Base-by-base conservation (phyloP, 345 rosid species). In the Bruguiera parviflora region DNA sequence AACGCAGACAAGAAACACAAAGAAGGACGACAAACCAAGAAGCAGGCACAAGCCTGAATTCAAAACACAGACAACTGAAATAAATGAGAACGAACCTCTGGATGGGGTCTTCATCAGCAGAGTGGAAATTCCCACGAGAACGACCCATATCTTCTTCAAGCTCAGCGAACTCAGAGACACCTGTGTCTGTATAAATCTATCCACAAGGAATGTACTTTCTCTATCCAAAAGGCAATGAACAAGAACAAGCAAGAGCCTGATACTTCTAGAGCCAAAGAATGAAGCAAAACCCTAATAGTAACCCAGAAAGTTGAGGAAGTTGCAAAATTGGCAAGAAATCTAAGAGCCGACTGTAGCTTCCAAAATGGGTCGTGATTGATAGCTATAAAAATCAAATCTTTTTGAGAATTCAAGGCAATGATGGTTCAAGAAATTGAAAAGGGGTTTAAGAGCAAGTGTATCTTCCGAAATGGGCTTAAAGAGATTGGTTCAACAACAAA, bases 91-190 rank as follows among this genome's bases (percentile, higher is more conserved):
- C 70, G 58, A 59, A 94, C 99, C 98, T 90, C 79, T 89, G 96
- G 58, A 89, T 87, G 53, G 97, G 96, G 82, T 95, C 99, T 65
- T 95, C 99, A 72, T 87, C 94, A 69, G 78, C 71, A 68, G 96
- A 82, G 77, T 86, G 89, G 71, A 92, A 88, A 78, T 94, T 94
- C 32, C 95, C 97, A 9, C 99, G 94, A 77, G 96, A 92, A 60
- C 99, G 99, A 72, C 96, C 98, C 98, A 95, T 92, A 66, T 73
- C 57, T 64, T 58, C 29, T 35, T 64, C 61, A 72, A 72, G 78
- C 16, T 62, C 67, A 73, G 20, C 19, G 28, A 21, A 33, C 52
- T 61, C 66, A 61, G 5, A 19, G 25, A 16, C 16, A 22, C 19
- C 28, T 55, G 58, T 22, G 58, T 22, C 11, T 21, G 9, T 55